phyloP scores from a whole-genome alignment of 2,329 filamentous ascomycete species.

The Blastomyces gilchristii region DNA sequence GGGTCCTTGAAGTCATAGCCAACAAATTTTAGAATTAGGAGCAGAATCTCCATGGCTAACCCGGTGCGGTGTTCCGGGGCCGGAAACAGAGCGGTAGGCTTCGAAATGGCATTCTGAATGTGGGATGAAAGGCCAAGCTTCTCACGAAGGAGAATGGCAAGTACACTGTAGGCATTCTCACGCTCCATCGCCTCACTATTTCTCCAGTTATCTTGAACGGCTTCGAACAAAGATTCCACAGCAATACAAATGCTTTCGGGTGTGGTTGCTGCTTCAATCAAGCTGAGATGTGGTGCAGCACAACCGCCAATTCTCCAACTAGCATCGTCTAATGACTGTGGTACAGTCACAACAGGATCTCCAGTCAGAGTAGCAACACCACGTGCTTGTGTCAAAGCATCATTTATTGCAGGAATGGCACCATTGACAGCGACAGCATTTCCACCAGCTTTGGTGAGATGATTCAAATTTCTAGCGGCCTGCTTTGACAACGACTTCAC shows the following conservation, averaged over 20 bases:
- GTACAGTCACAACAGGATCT: constrained; percentile 67
- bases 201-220: constrained; percentile 83
- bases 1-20: constrained; percentile 75
- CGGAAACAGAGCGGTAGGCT: constrained; percentile 28
- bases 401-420: constrained; percentile 75
- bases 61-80: constrained; percentile 40
- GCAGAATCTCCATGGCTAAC: constrained; percentile 54
- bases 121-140: constrained; percentile 49
- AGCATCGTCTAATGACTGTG: constrained; percentile 80
- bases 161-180: constrained; percentile 83
- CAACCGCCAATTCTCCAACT: constrained; percentile 91
- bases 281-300: constrained; percentile 69
- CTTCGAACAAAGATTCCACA: constrained; percentile 73
- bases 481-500: constrained; percentile 65
- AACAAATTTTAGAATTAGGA: constrained; percentile 71
- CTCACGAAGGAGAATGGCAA: constrained; percentile 71
- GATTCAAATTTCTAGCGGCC: constrained; percentile 57
- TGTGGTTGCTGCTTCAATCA: constrained; percentile 66
- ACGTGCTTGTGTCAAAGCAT: constrained; percentile 69
- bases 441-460: constrained; percentile 60
- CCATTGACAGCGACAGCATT: constrained; percentile 79
- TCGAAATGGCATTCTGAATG: constrained; percentile 33
- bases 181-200: constrained; percentile 98
- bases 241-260: constrained; percentile 63
- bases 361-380: constrained; percentile 77